These are phyloP conservation scores for Panus rudis DNA, from an alignment of 768 basidiomycete species.

Conservation along the genomic window DNA sequence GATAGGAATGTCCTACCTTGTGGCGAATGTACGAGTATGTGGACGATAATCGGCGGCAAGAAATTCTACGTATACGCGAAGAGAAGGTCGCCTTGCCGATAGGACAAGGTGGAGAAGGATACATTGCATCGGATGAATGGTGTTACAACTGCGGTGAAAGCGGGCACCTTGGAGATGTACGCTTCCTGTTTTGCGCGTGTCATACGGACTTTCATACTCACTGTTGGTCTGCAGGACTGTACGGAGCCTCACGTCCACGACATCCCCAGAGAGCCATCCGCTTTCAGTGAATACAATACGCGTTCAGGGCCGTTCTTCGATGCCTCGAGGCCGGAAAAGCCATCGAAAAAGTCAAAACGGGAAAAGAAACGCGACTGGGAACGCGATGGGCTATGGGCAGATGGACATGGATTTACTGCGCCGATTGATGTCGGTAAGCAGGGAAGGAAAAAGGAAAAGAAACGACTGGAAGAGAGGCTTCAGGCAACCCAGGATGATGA, in stretches of 20 bases:
- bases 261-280: constrained; percentile 48
- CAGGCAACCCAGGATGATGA: constrained; percentile 41
- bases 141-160: constrained; percentile 73
- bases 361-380: constrained; percentile 37
- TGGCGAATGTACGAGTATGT: constrained; percentile 80
- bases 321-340: constrained; percentile 15
- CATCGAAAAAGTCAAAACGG: constrained; percentile 23
- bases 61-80: constrained; percentile 39
- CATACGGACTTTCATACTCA: background rate
- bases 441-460: constrained; percentile 53
- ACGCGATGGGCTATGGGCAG: constrained; percentile 31
- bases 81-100: constrained; percentile 41
- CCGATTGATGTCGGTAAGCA: constrained; percentile 61
- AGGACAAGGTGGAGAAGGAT: constrained; percentile 73
- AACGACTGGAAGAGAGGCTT: constrained; percentile 45
- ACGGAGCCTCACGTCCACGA: constrained; percentile 35
- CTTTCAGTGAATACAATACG: constrained; percentile 59
- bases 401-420: constrained; percentile 39
- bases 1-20: constrained; percentile 74
- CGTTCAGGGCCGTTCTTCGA: constrained; percentile 61
- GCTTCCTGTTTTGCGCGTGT: constrained; percentile 19
- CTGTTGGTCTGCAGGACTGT: constrained; percentile 47
- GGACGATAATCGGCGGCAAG: constrained; percentile 41
- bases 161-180: constrained; percentile 78
- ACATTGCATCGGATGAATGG: constrained; percentile 68